phyloP scores from a whole-genome alignment of 2,329 filamentous ascomycete species.

The Mycosphaerelloides madeirae region DNA sequence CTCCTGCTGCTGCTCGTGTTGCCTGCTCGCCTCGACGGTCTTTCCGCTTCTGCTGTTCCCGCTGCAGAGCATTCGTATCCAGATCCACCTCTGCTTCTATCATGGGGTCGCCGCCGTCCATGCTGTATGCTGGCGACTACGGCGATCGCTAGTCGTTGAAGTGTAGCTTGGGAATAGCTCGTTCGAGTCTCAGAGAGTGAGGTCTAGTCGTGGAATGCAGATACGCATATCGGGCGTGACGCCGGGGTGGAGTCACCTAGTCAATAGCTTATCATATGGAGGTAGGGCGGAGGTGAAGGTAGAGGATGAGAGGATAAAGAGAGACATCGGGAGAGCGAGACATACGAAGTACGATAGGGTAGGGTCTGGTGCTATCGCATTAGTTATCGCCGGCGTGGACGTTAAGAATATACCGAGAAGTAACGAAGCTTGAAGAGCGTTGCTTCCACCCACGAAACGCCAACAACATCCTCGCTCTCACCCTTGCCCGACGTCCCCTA shows the following conservation, averaged over 20 bases:
- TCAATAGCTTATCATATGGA: not conserved
- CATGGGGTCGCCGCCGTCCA: constrained; percentile 30
- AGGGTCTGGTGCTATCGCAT: too few species aligned
- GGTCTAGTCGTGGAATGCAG: too few species aligned
- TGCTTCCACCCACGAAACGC: too few species aligned
- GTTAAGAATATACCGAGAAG: too few species aligned
- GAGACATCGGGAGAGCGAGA: too few species aligned
- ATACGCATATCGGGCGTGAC: not conserved
- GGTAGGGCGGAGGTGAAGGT: not conserved
- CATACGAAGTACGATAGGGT: too few species aligned
- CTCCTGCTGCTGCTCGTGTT: constrained; percentile 22
- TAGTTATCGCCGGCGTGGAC: too few species aligned
- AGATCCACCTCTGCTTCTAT: constrained; percentile 33
- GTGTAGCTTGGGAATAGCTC: too few species aligned
- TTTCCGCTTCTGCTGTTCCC: constrained; percentile 12
- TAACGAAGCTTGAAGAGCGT: too few species aligned
- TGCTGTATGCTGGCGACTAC: constrained; percentile 10
- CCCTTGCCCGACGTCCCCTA: too few species aligned
- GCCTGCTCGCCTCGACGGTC: constrained; percentile 16
- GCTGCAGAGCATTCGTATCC: constrained; percentile 21
- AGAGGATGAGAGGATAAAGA: not conserved
- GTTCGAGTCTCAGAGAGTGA: too few species aligned
- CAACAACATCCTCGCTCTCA: too few species aligned
- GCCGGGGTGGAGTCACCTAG: not conserved
- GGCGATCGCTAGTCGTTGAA: not conserved